phyloP scores from a whole-genome alignment of 495 filamentous ascomycete genomes.

The Hypoxylon crocopeplum region DNA sequence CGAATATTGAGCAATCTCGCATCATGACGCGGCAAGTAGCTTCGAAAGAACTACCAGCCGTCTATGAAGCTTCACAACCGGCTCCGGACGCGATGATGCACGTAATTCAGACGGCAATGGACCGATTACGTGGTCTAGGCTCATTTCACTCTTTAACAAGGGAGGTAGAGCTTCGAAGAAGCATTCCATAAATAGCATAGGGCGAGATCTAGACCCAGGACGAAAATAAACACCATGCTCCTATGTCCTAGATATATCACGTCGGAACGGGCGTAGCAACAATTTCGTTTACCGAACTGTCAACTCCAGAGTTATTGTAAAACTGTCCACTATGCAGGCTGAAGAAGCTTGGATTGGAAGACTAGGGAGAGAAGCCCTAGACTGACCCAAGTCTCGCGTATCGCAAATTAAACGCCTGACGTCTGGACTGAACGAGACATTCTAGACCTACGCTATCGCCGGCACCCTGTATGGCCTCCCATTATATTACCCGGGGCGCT shows the following conservation, averaged over 20 bases:
- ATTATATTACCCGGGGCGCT: conserved; percentile 34
- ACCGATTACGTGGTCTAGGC: conserved; percentile 21
- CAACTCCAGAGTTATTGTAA: no score
- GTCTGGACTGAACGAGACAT: conserved; percentile 38
- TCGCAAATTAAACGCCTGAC: conserved; percentile 28
- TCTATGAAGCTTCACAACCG: conserved; percentile 6
- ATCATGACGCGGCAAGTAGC: neutral
- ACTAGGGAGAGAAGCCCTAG: conserved; percentile 1
- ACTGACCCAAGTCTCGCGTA: conserved; percentile 20
- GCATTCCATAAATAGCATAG: conserved; percentile 32
- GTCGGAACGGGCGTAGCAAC: conserved; percentile 20
- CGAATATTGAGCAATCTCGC: conserved; percentile 13
- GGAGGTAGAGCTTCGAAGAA: conserved; percentile 12
- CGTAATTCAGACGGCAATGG: conserved; percentile 24
- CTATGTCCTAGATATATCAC: conserved; percentile 11
- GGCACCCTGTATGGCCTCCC: conserved; percentile 3
- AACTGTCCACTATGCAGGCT: conserved; percentile 14
- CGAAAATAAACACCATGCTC: conserved; percentile 13
- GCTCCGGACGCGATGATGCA: conserved; percentile 8
- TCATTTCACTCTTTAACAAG: neutral
- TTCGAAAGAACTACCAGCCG: conserved; percentile 8
- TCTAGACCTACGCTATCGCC: conserved; percentile 33
- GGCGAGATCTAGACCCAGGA: conserved; percentile 28
- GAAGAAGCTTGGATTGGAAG: neutral
- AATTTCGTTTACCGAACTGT: neutral